Base-by-base conservation (phyloP, 1,139 yeast species). In the Suhomyces yuchorum region DNA sequence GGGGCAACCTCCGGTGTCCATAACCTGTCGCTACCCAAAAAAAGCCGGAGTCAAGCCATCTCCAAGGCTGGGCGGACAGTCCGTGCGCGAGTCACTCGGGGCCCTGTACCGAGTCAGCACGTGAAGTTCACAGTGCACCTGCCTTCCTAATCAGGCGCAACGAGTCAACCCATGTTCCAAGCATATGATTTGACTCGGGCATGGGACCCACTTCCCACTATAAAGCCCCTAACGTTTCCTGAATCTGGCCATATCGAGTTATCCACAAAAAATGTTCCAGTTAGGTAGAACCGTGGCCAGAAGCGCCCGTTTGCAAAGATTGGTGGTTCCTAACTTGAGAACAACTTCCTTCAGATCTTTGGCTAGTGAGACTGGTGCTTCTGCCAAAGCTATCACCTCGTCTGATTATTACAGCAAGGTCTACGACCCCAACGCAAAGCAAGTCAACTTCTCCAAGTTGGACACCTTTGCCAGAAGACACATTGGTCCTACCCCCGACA, bases 401-500 rank as follows among this genome's bases (percentile, higher is more conserved):
- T 74, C 80, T 19, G 66, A 61, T 4, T 66, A 75, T 54, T 80
- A 77, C 56, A 55, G 60, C 2, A 56, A 62, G 28, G 70, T 79
- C n/a, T 77, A 68, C 55, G 62, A 67, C 48, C 75, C 78, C n/a
- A 61, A 65, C 23, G 44, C 61, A 9, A 56, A 62, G 20, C 55
- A 59, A 33, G 67, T 65, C 7, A 56, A 67, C 2, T 63, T 69
- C 48, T 62, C 59, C 37, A 76, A 78, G 11, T 71, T 89, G 50
- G 99, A 93, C 64, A 85, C 95, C 2, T 93, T 92, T 67, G 81
- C 89, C 44, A 81, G 95, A 64, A 87, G 98, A 61, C 99, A 93
- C 70, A 75, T 91, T 53, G 99, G 99, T 14, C 95, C 97, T 18
- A 76, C 81, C 17, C 82, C 88, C 0, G 63, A 60, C 1, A 82